Base-by-base conservation (phyloP, 768 basidiomycete genomes). In the Tricholoma flavovirens region DNA sequence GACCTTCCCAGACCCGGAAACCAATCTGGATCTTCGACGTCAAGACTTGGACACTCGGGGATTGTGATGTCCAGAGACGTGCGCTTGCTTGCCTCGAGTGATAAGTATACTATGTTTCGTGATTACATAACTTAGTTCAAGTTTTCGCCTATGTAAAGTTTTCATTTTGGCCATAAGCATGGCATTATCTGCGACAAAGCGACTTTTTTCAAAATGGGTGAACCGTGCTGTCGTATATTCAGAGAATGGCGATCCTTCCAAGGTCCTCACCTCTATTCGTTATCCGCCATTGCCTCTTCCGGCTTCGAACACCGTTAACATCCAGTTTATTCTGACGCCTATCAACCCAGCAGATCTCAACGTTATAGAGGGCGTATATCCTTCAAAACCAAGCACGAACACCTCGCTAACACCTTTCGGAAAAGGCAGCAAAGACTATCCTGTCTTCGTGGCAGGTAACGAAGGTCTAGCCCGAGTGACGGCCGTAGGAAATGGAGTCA, bases 301-400 rank as follows among this genome's bases (percentile, higher is more conserved):
- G 1, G 63, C 74, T 5, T 74, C 82, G n/a, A 70, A 74, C 55
- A 79, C 84, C 0, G 69, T 84, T 33, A 89, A 88, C 66, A 66
- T 93, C 66, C 78, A 76, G 59, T 82, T 87, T 66, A 72, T 87
- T 11, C 77, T 90, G 19, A 77, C 88, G 5, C 87, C 90, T 8
- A 81, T 93, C 56, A 92, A 93, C 66, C 90, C 90, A 3, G 83
- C 90, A 14, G 91, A 93, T 58, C 68, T 90, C 66, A 92, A 91
- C 58, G 85, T 87, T 54, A 77, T 92, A 33, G 84, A 92, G 66
- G 90, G 90, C 14, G 81, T 88, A n/a, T 93, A 92, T 64, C 91
- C 91, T 0, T 66, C 79, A 8, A 83, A 81, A 57, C 87, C 88
- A 0, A 65, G 60, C 6, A 71, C 68, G 24, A 65, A 67, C 11